Evolutionary conservation across 164 flowering plant genomes (phyloP).

Genomic region (Nymphaea colorata): DNA sequence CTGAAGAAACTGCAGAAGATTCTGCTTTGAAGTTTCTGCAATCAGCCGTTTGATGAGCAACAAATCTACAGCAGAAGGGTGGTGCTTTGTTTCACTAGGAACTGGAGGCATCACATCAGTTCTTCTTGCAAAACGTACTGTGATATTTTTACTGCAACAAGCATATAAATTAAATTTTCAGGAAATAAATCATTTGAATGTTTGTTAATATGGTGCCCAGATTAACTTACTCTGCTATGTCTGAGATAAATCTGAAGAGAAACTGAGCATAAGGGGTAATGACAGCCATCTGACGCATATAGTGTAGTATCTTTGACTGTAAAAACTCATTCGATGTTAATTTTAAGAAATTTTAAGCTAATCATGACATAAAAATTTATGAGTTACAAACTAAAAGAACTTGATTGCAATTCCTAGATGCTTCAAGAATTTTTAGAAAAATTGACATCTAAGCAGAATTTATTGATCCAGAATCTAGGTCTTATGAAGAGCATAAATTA

Average conservation of each 20-base stretch:
- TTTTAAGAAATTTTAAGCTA: too few species aligned
- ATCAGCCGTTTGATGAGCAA: slow-evolving; percentile 85
- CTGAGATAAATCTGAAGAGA: slow-evolving; percentile 71
- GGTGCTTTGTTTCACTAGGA: slow-evolving; percentile 90
- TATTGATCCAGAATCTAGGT: too few species aligned
- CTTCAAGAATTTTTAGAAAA: too few species aligned
- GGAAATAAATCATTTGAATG: too few species aligned
- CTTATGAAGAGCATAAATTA: too few species aligned
- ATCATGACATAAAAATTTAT: too few species aligned
- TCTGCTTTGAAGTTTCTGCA: slow-evolving; percentile 76
- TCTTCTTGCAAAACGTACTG: slow-evolving; percentile 77
- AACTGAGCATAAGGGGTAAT: slow-evolving; percentile 96
- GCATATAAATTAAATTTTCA: neutral
- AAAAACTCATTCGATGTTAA: slow-evolving; percentile 1
- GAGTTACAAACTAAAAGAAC: too few species aligned
- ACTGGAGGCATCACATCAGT: slow-evolving; percentile 97
- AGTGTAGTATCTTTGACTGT: slow-evolving; percentile 96
- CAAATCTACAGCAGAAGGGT: slow-evolving; percentile 96
- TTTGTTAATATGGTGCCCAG: neutral
- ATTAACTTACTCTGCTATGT: slow-evolving; percentile 58
- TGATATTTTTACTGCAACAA: slow-evolving; percentile 67
- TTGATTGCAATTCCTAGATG: too few species aligned
- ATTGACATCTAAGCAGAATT: too few species aligned
- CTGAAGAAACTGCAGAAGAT: slow-evolving; percentile 90
- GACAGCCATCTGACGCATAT: slow-evolving; percentile 99